Evolutionary conservation across 148 eudicot species (phyloP), one percentile per base, ranked within the genome.

Genomic region (Rhododendron henanense): DNA sequence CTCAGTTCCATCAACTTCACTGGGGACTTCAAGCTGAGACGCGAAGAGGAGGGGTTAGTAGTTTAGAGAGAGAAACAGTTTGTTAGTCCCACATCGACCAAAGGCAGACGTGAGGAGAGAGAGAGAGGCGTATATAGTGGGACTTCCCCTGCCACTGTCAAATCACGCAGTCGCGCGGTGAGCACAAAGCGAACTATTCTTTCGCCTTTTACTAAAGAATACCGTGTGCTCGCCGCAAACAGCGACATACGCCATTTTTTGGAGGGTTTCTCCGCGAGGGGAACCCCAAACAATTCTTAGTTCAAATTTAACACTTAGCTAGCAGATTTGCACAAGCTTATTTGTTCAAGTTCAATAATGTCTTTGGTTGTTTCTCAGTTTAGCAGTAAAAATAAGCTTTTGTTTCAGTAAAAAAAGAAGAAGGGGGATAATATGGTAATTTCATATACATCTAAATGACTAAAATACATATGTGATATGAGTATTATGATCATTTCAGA

Each of bases 141-240:
- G 75, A 4, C 33, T 31, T 31, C 35, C 15, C 4, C 39, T 0
- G 6, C 16, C 2, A 0, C 0, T 0, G 2, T 7, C 2, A 9
- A 47, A 47, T 16, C 59, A 59, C 57, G 83, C 87, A 78, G 87
- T 63, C 77, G 76, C 39, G 87, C 61, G 37, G 77, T 78, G 83
- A 79, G 53, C 61, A 81, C 87, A 86, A 44, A 86, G 87, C 87
- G 87, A 87, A 87, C 84, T 87, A 78, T 84, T 87, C 86, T 87
- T 87, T 87, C 86, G 84, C 84, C 88, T 84, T 84, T 84, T 87
- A 84, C 87, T 87, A 87, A 83, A 87, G 85, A 87, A 83, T 87
- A 83, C 88, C 78, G 78, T 87, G 88, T 87, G 86, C 51, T 63
- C 81, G 83, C 16, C 45, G 85, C 85, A 82, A 45, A 23, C 10